Percentiles rank a stretch among this genome's conserved stretches.
phyloP scores from a whole-genome alignment of 139 green algal species.

The Chlamydomonas schloesseri region DNA sequence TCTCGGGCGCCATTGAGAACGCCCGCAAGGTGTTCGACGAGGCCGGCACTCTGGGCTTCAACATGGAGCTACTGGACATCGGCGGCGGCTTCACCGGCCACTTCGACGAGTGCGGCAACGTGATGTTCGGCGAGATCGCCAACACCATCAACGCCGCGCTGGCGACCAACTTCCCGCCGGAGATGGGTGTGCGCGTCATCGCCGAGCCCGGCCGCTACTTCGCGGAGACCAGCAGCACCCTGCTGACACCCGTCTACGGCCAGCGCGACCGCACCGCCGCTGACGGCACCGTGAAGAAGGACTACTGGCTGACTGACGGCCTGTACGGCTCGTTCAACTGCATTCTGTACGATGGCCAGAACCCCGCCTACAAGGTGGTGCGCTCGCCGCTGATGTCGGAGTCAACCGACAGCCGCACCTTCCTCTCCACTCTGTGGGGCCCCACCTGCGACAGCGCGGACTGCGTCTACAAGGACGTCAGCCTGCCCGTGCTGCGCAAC shows the following conservation, averaged over 20 bases:
- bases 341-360: slow-evolving; percentile 67
- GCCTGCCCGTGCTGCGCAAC: slow-evolving; percentile 82
- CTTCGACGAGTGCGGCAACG: slow-evolving; percentile 72
- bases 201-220: slow-evolving; percentile 98
- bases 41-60: slow-evolving; percentile 77
- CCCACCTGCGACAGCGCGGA: slow-evolving; percentile 92
- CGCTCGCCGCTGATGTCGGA: slow-evolving; percentile 61
- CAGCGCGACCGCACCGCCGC: slow-evolving; percentile 63
- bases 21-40: slow-evolving; percentile 85
- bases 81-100: slow-evolving; percentile 94
- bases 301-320: slow-evolving; percentile 96
- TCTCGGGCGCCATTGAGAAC: slow-evolving; percentile 77
- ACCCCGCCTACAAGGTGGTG: slow-evolving; percentile 60
- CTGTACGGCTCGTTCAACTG: slow-evolving; percentile 98
- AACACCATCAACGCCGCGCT: slow-evolving; percentile 89
- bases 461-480: slow-evolving; percentile 80
- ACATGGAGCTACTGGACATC: slow-evolving; percentile 95
- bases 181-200: slow-evolving; percentile 85
- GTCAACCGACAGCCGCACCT: slow-evolving; percentile 24
- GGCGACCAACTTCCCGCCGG: slow-evolving; percentile 86
- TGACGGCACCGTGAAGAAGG: slow-evolving; percentile 56
- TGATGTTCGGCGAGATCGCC: slow-evolving; percentile 78
- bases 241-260: slow-evolving; percentile 89
- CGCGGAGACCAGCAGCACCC: slow-evolving; percentile 88
- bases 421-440: slow-evolving; percentile 86